Base-by-base conservation (phyloP, 805 yeast species). In the Sugiyamaella boreocaroliniensis region DNA sequence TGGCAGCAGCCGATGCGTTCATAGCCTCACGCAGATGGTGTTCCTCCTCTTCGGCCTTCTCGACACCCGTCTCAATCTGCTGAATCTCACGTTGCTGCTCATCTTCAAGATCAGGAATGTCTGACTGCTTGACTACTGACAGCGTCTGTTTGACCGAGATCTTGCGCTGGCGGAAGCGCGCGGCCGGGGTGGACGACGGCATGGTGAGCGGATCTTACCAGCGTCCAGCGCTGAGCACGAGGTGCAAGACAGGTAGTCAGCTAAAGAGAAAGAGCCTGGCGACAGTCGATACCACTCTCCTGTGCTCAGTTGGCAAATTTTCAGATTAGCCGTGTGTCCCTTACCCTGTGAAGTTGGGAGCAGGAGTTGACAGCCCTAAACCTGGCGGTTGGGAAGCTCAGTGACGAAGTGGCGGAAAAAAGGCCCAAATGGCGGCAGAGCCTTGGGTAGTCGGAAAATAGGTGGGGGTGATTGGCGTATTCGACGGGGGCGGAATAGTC, bases 51-150 rank as follows among this genome's bases (percentile, higher is more conserved):
- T 93, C 99, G 60, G 86, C 89, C 67, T 93, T 93, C 64, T 93
- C 99, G 43, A 93, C 99, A 70, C 99, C 99, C 6, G 98, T 92
- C 63, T 93, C 99, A 44, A 93, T 80, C 56, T 89, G 88, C 62
- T 88, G 89, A 29, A 87, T 71, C 58, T 92, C 97, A 43, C 98
- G 80, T 67, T 86, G 95, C 42, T 81, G 86, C 51, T 81, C 86
- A 22, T 82, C 79, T 57, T 89, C 96, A 45, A 83, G 66, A 58
- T 86, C 86, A 0, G 96, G 92, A 48, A 92, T 71, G 62, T 92
- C 97, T 52, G 76, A 73, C 60, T 88, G 95, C 64, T 79, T 78
- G 66, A 83, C 78, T 8, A 92, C 83, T 55, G 83, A 84, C 53
- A 92, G 77, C 10, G 86, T 81, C 67, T 89, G 96, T 68, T 90